Percentiles rank a stretch among this genome's conserved stretches.
These are phyloP conservation scores for Epichloe glyceriae DNA, from an alignment of 2,329 filamentous ascomycete genomes.

Conservation along the genomic window DNA sequence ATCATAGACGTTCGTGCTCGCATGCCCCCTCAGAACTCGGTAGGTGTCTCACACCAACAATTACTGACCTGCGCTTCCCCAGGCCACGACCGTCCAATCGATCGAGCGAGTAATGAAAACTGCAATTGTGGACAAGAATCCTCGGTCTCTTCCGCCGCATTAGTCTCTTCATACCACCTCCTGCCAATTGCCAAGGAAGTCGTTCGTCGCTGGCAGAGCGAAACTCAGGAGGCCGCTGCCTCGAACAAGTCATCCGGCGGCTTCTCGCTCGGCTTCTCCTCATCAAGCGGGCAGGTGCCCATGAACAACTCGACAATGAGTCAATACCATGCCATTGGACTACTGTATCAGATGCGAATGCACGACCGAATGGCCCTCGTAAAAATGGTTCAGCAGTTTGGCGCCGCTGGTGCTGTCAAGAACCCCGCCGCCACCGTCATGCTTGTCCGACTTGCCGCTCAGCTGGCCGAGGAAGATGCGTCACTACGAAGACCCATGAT, in stretches of 20 bases:
- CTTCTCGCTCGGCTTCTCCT: slow-evolving; percentile 85
- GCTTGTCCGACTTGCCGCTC: slow-evolving; percentile 82
- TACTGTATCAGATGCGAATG: slow-evolving; percentile 94
- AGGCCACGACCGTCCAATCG: slow-evolving; percentile 90
- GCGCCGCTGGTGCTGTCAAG: slow-evolving; percentile 81
- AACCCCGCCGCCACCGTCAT: slow-evolving; percentile 86
- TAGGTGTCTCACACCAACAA: background rate
- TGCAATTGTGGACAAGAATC: slow-evolving; percentile 97
- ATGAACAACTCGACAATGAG: slow-evolving; percentile 94
- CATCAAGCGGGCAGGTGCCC: slow-evolving; percentile 58
- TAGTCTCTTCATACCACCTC: slow-evolving; percentile 95
- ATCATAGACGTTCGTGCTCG: slow-evolving; percentile 72
- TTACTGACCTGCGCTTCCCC: slow-evolving; percentile 1
- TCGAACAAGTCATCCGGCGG: slow-evolving; percentile 78
- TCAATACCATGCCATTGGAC: slow-evolving; percentile 95
- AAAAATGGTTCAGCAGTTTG: slow-evolving; percentile 99
- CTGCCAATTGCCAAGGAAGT: slow-evolving; percentile 93
- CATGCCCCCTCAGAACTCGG: background rate
- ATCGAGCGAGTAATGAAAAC: slow-evolving; percentile 99
- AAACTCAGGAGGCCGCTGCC: slow-evolving; percentile 92
- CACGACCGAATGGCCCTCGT: slow-evolving; percentile 97
- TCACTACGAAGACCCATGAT: slow-evolving; percentile 92
- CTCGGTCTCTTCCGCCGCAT: slow-evolving; percentile 87
- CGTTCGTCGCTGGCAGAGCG: slow-evolving; percentile 93
- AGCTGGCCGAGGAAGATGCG: slow-evolving; percentile 85